Conservation (phyloP, 495 filamentous ascomycete species). For the Neurospora intermedia region DNA sequence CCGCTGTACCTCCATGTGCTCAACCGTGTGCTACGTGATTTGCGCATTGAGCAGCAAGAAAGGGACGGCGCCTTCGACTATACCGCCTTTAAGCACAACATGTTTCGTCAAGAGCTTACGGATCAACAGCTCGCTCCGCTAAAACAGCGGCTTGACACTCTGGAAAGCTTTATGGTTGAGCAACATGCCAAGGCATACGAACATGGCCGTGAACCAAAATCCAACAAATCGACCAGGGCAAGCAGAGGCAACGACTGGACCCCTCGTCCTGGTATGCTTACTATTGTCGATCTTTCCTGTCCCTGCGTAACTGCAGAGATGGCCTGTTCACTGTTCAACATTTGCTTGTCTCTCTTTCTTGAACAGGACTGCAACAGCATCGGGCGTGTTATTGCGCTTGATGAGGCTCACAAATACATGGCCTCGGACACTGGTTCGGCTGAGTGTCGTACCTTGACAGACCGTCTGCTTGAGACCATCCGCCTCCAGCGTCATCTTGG, state of each 20-base stretch:
- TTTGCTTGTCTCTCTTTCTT: slow-evolving; percentile 51
- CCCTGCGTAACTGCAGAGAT: slow-evolving; percentile 56
- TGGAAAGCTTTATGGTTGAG: slow-evolving; percentile 47
- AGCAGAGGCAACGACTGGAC: slow-evolving; percentile 23
- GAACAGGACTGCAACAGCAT: slow-evolving; percentile 33
- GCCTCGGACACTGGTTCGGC: slow-evolving; percentile 14
- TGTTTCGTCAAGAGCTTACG: slow-evolving; percentile 29
- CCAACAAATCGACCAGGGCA: background rate
- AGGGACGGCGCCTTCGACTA: slow-evolving; percentile 39
- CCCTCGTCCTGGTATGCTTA: slow-evolving; percentile 43
- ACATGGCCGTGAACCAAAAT: background rate
- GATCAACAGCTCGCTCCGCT: slow-evolving; percentile 38
- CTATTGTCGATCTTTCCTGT: slow-evolving; percentile 66
- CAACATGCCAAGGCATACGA: slow-evolving; percentile 13
- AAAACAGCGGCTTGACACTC: slow-evolving; percentile 43
- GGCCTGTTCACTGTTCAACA: slow-evolving; percentile 61
- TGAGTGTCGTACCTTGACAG: slow-evolving; percentile 46
- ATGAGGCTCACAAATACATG: slow-evolving; percentile 36
- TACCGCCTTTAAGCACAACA: slow-evolving; percentile 29
- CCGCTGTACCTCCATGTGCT: slow-evolving; percentile 56
- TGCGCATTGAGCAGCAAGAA: slow-evolving; percentile 39
- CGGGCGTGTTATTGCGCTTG: slow-evolving; percentile 29
- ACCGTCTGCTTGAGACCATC: slow-evolving; percentile 53
- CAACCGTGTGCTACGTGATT: slow-evolving; percentile 48
- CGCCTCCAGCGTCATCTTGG: slow-evolving; percentile 61